These are phyloP conservation scores for Zygosaccharomyces siamensis DNA, from an alignment of 805 yeast species.

Conservation along the genomic window DNA sequence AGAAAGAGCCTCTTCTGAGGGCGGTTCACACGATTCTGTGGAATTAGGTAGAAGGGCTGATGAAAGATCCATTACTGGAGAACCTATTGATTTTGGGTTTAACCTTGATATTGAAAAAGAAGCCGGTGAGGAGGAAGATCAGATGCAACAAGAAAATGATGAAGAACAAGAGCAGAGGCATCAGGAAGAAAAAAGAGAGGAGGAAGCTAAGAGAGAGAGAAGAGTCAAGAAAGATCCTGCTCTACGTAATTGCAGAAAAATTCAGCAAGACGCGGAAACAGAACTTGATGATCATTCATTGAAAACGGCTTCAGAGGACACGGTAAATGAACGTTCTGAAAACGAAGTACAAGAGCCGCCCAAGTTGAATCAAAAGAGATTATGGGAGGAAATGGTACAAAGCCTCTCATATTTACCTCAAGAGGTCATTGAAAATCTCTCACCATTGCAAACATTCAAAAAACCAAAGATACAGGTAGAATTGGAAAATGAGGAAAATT, in stretches of 20 bases:
- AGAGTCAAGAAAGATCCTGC: constrained; percentile 12
- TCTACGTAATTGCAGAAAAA: constrained; percentile 13
- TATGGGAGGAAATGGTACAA: constrained; percentile 21
- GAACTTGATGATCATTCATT: constrained; percentile 20
- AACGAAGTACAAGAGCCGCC: neutral
- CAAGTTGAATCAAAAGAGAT: constrained; percentile 17
- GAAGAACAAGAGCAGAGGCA: constrained; percentile 29
- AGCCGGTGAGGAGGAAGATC: constrained; percentile 30
- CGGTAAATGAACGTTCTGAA: neutral
- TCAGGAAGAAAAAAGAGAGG: constrained; percentile 14
- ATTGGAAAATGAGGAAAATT: constrained; percentile 7
- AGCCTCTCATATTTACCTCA: constrained; percentile 21
- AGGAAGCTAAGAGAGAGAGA: neutral
- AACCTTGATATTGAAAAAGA: constrained; percentile 46
- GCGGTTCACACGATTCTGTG: constrained; percentile 50
- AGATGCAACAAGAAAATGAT: constrained; percentile 30
- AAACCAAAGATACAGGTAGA: constrained; percentile 15
- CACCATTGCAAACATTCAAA: constrained; percentile 20
- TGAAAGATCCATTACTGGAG: constrained; percentile 25
- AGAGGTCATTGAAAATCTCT: constrained; percentile 12
- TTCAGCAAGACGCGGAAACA: constrained; percentile 19
- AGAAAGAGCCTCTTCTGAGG: constrained; percentile 9
- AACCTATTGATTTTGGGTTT: constrained; percentile 45
- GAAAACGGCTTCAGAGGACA: constrained; percentile 8
- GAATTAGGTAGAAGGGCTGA: constrained; percentile 57